Evolutionary conservation across 345 rosid genomes (phyloP).

Genomic region (Populus simonii): DNA sequence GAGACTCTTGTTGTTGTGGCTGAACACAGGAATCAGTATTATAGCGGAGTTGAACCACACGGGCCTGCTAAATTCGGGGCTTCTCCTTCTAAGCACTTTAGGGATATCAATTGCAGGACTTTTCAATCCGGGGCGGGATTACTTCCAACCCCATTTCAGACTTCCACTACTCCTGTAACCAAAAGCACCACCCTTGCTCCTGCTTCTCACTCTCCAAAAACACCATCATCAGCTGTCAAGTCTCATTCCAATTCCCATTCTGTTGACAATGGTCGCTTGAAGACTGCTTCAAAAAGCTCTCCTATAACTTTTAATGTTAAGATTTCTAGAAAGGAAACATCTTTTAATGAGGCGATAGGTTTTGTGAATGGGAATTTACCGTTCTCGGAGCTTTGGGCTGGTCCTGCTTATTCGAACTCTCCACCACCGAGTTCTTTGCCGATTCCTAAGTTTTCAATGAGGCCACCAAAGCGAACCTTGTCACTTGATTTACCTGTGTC

Average conservation of each 20-base stretch:
- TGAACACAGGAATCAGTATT: constrained; percentile 64
- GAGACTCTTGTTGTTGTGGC: constrained; percentile 71
- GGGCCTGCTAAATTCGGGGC: constrained; percentile 43
- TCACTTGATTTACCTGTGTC: constrained; percentile 57
- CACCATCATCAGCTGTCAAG: constrained; percentile 23
- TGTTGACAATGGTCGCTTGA: constrained; percentile 8
- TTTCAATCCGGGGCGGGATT: constrained; percentile 74
- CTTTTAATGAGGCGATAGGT: constrained; percentile 30
- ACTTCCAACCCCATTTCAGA: constrained; percentile 56
- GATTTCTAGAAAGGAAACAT: constrained; percentile 17
- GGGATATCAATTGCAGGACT: constrained; percentile 68
- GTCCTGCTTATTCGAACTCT: constrained; percentile 94
- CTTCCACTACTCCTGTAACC: constrained; percentile 30
- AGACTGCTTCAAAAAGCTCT: constrained; percentile 31
- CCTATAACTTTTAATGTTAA: constrained; percentile 52
- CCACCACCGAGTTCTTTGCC: constrained; percentile 95
- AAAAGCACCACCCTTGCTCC: constrained; percentile 24
- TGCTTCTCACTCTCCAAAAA: constrained; percentile 24
- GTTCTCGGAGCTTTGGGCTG: constrained; percentile 89
- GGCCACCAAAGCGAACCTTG: constrained; percentile 51
- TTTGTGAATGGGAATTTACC: constrained; percentile 25
- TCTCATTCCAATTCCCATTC: constrained; percentile 2
- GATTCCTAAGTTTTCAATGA: constrained; percentile 77
- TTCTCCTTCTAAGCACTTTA: constrained; percentile 53
- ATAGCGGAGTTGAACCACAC: constrained; percentile 37